Conservation (phyloP, 345 rosid species). For the Eucalyptus leucophloia region DNA sequence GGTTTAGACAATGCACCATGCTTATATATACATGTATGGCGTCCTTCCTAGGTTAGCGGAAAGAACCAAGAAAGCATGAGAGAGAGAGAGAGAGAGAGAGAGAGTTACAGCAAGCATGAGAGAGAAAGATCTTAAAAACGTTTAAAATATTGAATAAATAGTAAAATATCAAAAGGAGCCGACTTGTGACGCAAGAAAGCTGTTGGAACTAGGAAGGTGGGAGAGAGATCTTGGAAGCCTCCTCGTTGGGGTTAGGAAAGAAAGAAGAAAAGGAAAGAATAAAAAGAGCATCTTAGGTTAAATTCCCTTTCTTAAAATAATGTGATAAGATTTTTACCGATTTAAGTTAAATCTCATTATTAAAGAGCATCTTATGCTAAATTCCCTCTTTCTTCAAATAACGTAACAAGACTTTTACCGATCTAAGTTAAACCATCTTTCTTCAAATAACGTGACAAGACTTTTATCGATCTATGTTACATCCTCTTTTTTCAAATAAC, state of each 20-base stretch:
- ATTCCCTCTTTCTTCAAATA: not conserved
- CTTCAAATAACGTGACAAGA: not conserved
- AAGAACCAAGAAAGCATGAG: not conserved
- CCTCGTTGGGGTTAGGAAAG: not conserved
- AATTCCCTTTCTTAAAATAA: no score
- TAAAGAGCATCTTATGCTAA: not conserved
- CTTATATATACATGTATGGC: not conserved
- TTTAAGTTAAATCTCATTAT: not conserved
- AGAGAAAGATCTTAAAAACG: not conserved
- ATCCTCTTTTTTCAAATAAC: no score
- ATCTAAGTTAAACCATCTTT: not conserved
- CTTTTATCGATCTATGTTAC: no score
- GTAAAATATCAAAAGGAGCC: not conserved
- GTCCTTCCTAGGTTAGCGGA: not conserved
- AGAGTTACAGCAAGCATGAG: not conserved
- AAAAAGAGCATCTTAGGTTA: not conserved
- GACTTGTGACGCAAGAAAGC: conserved; percentile 20
- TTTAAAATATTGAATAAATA: not conserved
- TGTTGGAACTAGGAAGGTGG: not conserved
- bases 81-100: not conserved
- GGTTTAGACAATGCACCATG: not conserved
- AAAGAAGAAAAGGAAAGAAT: not conserved
- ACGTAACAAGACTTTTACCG: no score
- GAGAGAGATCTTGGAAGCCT: not conserved
- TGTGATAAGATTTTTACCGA: no score